Evolutionary conservation across 768 basidiomycete genomes (phyloP), one percentile per base, ranked within the genome.

Genomic region (Leucosporidium yakuticum): DNA sequence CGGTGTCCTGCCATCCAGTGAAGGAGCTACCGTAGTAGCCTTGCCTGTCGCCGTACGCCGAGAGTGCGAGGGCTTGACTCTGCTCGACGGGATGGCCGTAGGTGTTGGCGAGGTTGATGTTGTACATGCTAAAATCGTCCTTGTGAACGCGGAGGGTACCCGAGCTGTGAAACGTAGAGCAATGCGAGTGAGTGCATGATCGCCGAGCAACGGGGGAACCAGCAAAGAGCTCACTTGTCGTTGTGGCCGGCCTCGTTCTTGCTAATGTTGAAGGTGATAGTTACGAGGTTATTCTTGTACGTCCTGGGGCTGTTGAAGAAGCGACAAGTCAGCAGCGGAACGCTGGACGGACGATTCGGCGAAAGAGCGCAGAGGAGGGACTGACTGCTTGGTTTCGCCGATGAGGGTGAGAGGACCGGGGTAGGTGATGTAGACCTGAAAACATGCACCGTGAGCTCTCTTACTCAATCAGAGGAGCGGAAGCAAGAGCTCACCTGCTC

Each of bases 71-170:
- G 6, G 53, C 53, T 15, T 54, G 53, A 54, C 53, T 54, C 53
- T 54, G 53, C 15, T 25, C 25, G 2, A 17, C 53, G 14, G 15
- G n/a, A 27, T 25, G 53, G 15, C 53, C 53, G 15, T 54, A 54
- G 11, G 53, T 27, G 53, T 54, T 54, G 53, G 29, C 53, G 25
- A 54, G 25, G 29, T 54, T 54, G 53, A 54, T 54, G 53, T 54
- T 54, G 53, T 54, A 54, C 53, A 54, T 25, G 15, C 19, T 54
- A 14, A 54, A 54, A 27, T 54, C 53, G 21, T 25, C 11, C 53
- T 54, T 54, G 53, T 54, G 53, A 27, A 54, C 53, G 53, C 53
- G 53, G 9, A 54, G 25, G 53, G 53, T 54, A 21, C n/a, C 53
- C 25, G n/a, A 25, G 15, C 25, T 44, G 39, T 15, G 8, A n/a